Base-by-base conservation (phyloP, 495 filamentous ascomycete genomes). In the Massariosphaeria phaeospora region DNA sequence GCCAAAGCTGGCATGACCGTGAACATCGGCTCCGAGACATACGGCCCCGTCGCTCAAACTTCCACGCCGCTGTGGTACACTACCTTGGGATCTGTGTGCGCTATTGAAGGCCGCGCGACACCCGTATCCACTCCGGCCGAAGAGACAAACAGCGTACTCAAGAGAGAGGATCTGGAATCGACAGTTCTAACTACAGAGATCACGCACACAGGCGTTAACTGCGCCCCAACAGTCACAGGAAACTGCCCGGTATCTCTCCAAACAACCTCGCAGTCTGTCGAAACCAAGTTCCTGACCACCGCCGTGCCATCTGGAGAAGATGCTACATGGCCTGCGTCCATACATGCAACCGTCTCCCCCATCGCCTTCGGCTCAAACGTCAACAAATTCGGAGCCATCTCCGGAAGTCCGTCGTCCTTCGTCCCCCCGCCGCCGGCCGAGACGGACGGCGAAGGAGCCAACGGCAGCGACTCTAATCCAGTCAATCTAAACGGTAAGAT, bases 61-160 rank as follows among this genome's bases (percentile, higher is more conserved):
- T 70, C 70, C 5, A 70, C 73, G 17, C 74, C 77, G 0, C 66
- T 82, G 48, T 82, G 71, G 55, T 77, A 76, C 63, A 81, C 77
- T 2, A 78, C 73, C 0, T 53, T 81, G 13, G 69, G 72, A 21
- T 68, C 70, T 39, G 58, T 64, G 1, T 82, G 78, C 61, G 75
- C 73, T 1, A 49, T 52, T 20, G 42, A 59, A 27, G 44, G 44
- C 6, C 53, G 26, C 10, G 18, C 56, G 25, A 47, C 42, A 39
- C 47, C 54, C 0, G 45, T 33, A 5, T 12, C 23, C 2, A 46
- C 35, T 1, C 24, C 55, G 6, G 36, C 56, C 2, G 8, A 33
- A 5, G 21, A 30, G 0, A 21, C 34, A 17, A 38, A 43, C 2
- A 9, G 8, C 21, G 21, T n/a, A 23, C 17, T 25, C 3, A 47